A percentile compares a stretch with the other conserved stretches of the same genome.
phyloP scores from a whole-genome alignment of 768 basidiomycete species.

The Scleroderma bovista region DNA sequence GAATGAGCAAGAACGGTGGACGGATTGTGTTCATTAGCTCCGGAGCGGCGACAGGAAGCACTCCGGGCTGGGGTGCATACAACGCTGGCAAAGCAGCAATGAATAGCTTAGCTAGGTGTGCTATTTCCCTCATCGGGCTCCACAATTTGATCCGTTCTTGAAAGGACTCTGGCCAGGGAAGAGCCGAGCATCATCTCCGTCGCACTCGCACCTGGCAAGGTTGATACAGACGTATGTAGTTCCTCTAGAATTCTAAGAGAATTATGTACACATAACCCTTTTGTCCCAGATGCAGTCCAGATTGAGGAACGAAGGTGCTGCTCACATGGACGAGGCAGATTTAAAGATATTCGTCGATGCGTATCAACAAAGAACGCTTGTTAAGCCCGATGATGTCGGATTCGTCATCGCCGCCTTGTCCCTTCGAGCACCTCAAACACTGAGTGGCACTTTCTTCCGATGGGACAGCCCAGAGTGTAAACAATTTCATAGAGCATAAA shows the following conservation, averaged over 20 bases:
- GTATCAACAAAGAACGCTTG: constrained; percentile 61
- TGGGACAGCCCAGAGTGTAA: constrained; percentile 74
- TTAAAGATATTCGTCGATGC: constrained; percentile 53
- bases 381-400: constrained; percentile 69
- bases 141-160: constrained; percentile 5
- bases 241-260: not conserved
- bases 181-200: constrained; percentile 71
- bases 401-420: constrained; percentile 75
- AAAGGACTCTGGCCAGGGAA: constrained; percentile 78
- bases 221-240: constrained; percentile 67
- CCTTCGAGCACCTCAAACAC: constrained; percentile 51
- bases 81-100: constrained; percentile 84
- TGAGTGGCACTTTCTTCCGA: constrained; percentile 74
- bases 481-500: constrained; percentile 36
- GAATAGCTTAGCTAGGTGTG: constrained; percentile 76
- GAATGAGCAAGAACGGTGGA: constrained; percentile 51
- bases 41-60: constrained; percentile 69
- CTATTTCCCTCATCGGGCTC: constrained; percentile 5
- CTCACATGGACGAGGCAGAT: constrained; percentile 50
- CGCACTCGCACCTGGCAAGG: constrained; percentile 82
- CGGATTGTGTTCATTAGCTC: constrained; percentile 80
- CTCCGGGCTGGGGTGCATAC: constrained; percentile 74
- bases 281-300: constrained; percentile 60
- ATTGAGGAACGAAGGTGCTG: constrained; percentile 46
- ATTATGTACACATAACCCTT: not conserved